A percentile compares a stretch with the other conserved stretches of the same genome.
Conservation (phyloP, 768 basidiomycete species). For the Strobilomyces dryophilus region DNA sequence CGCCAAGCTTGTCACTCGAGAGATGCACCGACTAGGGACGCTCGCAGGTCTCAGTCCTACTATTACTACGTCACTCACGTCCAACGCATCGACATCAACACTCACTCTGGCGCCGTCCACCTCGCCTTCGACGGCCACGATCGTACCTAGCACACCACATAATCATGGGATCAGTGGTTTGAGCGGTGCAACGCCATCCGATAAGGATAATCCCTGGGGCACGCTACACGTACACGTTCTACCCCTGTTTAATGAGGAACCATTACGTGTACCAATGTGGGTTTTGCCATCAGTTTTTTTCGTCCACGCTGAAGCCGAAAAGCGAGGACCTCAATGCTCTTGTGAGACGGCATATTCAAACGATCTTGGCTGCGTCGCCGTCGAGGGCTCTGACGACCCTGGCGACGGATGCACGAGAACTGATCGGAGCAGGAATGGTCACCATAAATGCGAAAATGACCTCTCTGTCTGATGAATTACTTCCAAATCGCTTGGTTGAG, state of each 20-base stretch:
- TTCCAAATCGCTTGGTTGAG: conserved; percentile 76
- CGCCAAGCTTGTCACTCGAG: conserved; percentile 73
- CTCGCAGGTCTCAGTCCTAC: conserved; percentile 51
- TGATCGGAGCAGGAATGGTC: conserved; percentile 86
- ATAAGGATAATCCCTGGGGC: conserved; percentile 73
- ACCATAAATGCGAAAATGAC: conserved; percentile 84
- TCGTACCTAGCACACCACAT: conserved; percentile 34
- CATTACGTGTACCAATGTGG: conserved; percentile 79
- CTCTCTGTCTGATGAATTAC: conserved; percentile 71
- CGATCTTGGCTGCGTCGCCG: conserved; percentile 68
- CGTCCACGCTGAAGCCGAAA: conserved; percentile 10
- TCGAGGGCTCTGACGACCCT: conserved; percentile 70
- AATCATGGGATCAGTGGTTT: conserved; percentile 20
- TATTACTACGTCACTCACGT: conserved; percentile 33
- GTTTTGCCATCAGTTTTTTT: conserved; percentile 20
- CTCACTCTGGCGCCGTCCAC: conserved; percentile 40
- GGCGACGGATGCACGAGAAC: conserved; percentile 74
- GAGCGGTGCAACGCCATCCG: conserved; percentile 29
- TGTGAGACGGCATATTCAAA: conserved; percentile 73
- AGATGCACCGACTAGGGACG: conserved; percentile 80
- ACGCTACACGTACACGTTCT: conserved; percentile 82
- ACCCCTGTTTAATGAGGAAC: conserved; percentile 89
- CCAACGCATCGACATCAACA: conserved; percentile 45
- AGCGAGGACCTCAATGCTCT: conserved; percentile 87
- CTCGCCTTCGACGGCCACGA: conserved; percentile 33